These are phyloP conservation scores for Acer campestre DNA, from an alignment of 345 rosid species.

Conservation along the genomic window DNA sequence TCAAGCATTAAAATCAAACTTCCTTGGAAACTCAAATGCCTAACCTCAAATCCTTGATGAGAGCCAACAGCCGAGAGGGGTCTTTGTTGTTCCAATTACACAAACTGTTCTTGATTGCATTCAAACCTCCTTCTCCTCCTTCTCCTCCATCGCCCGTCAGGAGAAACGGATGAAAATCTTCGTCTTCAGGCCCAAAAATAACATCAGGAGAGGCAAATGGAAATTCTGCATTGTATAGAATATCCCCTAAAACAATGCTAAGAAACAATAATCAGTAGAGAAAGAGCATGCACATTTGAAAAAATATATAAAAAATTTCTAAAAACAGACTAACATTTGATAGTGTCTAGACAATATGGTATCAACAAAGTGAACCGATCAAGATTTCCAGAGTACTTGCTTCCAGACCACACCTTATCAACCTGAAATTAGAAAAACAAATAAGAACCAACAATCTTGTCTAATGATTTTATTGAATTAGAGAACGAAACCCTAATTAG, in stretches of 20 bases:
- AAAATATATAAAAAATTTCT: not conserved
- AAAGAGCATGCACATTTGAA: not conserved
- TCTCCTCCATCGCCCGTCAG: constrained; percentile 32
- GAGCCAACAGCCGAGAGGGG: constrained; percentile 54
- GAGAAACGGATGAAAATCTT: constrained; percentile 63
- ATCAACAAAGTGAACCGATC: constrained; percentile 92
- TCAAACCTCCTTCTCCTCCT: constrained; percentile 41
- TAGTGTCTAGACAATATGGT: constrained; percentile 80
- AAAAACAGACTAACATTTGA: constrained; percentile 66
- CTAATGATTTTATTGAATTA: not conserved
- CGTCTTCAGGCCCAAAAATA: constrained; percentile 82
- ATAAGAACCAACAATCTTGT: not conserved
- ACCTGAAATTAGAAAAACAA: constrained; percentile 48
- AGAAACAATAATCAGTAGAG: not conserved
- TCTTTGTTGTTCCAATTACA: constrained; percentile 76
- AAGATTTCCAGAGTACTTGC: constrained; percentile 54
- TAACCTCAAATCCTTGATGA: constrained; percentile 81
- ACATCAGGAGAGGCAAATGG: constrained; percentile 78
- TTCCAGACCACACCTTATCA: constrained; percentile 83
- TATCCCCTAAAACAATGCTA: constrained; percentile 65
- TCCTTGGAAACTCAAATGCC: constrained; percentile 6
- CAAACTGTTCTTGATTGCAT: constrained; percentile 38
- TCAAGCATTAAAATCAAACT: constrained; percentile 12
- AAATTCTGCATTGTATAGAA: constrained; percentile 78
- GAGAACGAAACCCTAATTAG: constrained; percentile 20